phyloP scores from a whole-genome alignment of 2,329 filamentous ascomycete species.

The Penicillium sp. region DNA sequence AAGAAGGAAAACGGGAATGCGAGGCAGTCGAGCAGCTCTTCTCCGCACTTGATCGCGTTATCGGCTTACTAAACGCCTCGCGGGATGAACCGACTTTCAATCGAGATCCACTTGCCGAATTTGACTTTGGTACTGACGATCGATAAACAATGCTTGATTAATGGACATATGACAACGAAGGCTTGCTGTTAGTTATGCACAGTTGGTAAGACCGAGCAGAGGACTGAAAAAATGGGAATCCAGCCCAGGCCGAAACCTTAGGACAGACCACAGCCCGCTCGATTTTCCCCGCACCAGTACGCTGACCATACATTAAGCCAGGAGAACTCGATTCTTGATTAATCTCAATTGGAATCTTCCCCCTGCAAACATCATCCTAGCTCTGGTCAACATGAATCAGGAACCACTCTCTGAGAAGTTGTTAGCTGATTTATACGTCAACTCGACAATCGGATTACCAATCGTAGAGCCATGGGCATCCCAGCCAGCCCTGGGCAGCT shows the following conservation, averaged over 20 bases:
- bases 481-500: neutral
- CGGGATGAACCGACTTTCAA: neutral
- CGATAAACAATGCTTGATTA: no score
- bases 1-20: slow-evolving; percentile 3
- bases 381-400: neutral
- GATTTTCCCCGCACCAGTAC: no score
- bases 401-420: neutral
- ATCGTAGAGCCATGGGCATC: neutral
- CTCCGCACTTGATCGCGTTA: slow-evolving; percentile 22
- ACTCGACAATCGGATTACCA: neutral
- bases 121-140: neutral
- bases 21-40: slow-evolving; percentile 8
- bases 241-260: no score
- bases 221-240: no score
- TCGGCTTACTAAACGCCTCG: slow-evolving; percentile 17
- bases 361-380: no score
- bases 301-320: no score
- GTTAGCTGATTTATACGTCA: neutral
- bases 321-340: no score
- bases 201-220: no score
- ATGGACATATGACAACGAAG: no score
- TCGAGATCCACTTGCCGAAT: neutral
- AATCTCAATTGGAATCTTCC: no score
- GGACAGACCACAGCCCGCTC: no score
- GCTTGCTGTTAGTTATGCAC: no score